Percentiles rank a stretch among this genome's conserved stretches.
Evolutionary conservation across 129 eudicot species (phyloP).

Genomic region (Flaveria bidentis): DNA sequence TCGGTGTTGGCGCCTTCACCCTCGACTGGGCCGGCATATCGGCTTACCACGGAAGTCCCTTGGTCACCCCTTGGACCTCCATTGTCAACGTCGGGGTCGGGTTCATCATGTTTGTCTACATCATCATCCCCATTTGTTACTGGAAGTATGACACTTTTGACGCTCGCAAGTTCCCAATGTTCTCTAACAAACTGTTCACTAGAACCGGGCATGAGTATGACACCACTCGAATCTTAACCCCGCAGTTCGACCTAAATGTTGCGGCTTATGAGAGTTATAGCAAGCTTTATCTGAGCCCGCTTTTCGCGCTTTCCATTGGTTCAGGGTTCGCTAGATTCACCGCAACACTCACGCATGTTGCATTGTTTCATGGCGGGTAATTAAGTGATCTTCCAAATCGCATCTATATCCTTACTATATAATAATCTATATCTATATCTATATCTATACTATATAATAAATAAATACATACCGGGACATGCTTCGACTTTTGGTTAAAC

Average conservation of each 20-base stretch:
- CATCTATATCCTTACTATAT: no score
- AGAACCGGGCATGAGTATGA: slow-evolving; percentile 69
- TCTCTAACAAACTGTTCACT: slow-evolving; percentile 73
- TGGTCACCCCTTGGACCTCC: slow-evolving; percentile 86
- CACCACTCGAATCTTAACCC: slow-evolving; percentile 75
- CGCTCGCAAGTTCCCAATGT: slow-evolving; percentile 79
- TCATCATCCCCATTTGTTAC: slow-evolving; percentile 79
- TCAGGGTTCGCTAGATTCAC: slow-evolving; percentile 90
- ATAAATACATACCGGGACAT: no score
- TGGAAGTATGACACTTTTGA: slow-evolving; percentile 91
- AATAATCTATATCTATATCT: no score
- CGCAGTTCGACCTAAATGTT: slow-evolving; percentile 69
- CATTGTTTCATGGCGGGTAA: slow-evolving; percentile 87
- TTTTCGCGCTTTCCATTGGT: slow-evolving; percentile 91
- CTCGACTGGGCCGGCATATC: slow-evolving; percentile 96
- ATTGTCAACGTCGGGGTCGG: slow-evolving; percentile 81
- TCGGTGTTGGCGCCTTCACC: slow-evolving; percentile 90
- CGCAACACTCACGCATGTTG: slow-evolving; percentile 83
- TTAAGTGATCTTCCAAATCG: neutral
- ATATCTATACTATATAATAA: no score
- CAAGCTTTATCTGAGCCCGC: slow-evolving; percentile 86
- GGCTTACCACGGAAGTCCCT: slow-evolving; percentile 93
- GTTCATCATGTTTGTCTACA: slow-evolving; percentile 82
- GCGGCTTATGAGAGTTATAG: slow-evolving; percentile 71
- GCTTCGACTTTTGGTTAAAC: no score